phyloP scores from a whole-genome alignment of 352 stramenopile genomes.

The Globisporangium emineosum region DNA sequence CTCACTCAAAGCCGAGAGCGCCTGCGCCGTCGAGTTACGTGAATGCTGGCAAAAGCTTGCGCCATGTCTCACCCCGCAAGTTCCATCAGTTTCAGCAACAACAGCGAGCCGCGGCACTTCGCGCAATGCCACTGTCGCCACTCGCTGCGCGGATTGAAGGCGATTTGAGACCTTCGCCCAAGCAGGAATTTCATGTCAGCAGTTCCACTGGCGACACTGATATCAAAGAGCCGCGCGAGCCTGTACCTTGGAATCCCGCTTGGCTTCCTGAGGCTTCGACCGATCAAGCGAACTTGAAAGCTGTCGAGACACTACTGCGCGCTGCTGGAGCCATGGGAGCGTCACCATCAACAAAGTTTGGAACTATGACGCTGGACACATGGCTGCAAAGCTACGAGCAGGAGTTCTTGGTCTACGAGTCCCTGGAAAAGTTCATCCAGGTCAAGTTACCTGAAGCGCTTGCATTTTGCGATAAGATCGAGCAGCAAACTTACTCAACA shows the following conservation, averaged over 20 bases:
- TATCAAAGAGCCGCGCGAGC: neutral
- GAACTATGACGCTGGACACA: conserved; percentile 27
- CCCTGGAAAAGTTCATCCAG: conserved; percentile 40
- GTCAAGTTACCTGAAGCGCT: conserved; percentile 52
- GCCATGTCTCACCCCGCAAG: conserved; percentile 43
- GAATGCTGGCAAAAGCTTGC: conserved; percentile 9
- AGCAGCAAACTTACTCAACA: conserved; percentile 17
- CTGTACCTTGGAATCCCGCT: conserved; percentile 31
- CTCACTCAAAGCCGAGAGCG: neutral
- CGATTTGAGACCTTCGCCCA: neutral
- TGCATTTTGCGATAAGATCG: conserved; percentile 40
- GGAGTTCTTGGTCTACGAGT: conserved; percentile 44
- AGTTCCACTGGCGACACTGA: neutral
- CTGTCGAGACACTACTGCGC: conserved; percentile 7
- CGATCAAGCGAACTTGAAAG: neutral
- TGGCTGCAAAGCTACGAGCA: conserved; percentile 48
- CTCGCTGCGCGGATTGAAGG: conserved; percentile 12
- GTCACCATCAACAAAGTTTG: conserved; percentile 11
- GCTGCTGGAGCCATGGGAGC: conserved; percentile 6
- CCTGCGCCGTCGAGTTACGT: neutral
- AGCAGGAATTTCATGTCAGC: neutral
- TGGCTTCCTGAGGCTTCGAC: conserved; percentile 18
- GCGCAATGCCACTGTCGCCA: conserved; percentile 30
- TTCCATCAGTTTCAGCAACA: conserved; percentile 42
- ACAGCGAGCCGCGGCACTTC: conserved; percentile 25